Conservation (phyloP, 768 basidiomycete genomes). For the Coprinellus micaceus region DNA sequence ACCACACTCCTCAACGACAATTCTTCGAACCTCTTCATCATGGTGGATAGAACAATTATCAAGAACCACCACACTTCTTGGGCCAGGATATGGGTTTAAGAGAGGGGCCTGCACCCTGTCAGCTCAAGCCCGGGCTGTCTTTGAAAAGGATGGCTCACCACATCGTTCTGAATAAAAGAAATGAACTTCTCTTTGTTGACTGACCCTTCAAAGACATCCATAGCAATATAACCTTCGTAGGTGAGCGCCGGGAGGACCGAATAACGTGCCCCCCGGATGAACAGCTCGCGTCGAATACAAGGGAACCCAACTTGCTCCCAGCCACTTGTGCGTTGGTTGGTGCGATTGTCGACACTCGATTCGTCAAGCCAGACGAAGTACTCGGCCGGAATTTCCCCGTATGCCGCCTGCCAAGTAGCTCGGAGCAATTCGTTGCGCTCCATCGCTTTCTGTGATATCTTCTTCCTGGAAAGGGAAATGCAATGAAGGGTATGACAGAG, state of each 20-base stretch:
- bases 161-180: background rate
- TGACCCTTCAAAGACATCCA: background rate
- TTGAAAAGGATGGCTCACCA: background rate
- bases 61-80: background rate
- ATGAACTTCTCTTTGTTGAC: slow-evolving; percentile 2
- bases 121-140: background rate
- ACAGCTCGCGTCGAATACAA: background rate
- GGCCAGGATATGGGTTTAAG: background rate
- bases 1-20: slow-evolving; percentile 1
- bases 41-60: slow-evolving; percentile 2
- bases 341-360: slow-evolving; percentile 3
- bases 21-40: background rate
- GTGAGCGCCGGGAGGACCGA: background rate
- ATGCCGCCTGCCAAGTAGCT: slow-evolving; percentile 3
- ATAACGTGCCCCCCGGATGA: background rate
- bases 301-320: background rate
- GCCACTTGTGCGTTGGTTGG: background rate
- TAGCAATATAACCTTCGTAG: background rate
- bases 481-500: slow-evolving; percentile 17
- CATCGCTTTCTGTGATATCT: background rate
- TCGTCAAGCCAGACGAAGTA: too few relatives aligned
- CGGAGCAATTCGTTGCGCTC: slow-evolving; percentile 1
- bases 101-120: background rate
- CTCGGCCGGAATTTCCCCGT: background rate
- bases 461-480: background rate